Conservation (phyloP, 805 yeast species). For the Candida krabiensis region DNA sequence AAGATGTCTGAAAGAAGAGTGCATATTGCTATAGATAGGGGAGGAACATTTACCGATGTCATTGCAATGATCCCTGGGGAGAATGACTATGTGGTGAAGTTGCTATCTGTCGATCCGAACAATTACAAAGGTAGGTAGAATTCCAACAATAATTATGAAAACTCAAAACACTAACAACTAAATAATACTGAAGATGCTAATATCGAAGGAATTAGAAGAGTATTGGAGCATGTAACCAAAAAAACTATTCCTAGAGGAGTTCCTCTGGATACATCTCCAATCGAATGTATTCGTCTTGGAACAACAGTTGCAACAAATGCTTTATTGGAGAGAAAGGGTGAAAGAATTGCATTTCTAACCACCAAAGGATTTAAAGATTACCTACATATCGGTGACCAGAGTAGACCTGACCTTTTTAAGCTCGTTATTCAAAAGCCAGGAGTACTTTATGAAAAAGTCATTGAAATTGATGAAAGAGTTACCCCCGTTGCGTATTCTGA, state of each 20-base stretch:
- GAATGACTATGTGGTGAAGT: conserved; percentile 35
- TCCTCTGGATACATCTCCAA: conserved; percentile 17
- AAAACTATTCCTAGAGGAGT: conserved; percentile 17
- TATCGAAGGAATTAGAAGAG: conserved; percentile 27
- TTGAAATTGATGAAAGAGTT: conserved; percentile 23
- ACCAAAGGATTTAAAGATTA: conserved; percentile 34
- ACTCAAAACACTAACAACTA: too few species aligned
- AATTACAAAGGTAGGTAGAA: conserved; percentile 27
- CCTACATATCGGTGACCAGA: conserved; percentile 33
- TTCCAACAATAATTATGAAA: too few species aligned
- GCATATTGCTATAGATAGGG: conserved; percentile 25
- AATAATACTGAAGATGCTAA: conserved; percentile 27
- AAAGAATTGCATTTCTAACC: conserved; percentile 23
- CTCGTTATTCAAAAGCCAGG: conserved; percentile 21
- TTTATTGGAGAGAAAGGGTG: conserved; percentile 23
- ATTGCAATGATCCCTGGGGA: conserved; percentile 43
- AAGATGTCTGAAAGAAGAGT: conserved; percentile 5
- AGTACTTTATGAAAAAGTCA: conserved; percentile 20
- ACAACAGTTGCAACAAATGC: conserved; percentile 31
- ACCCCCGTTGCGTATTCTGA: conserved; percentile 26
- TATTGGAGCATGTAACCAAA: conserved; percentile 17
- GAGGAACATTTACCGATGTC: conserved; percentile 49
- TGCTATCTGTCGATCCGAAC: conserved; percentile 26
- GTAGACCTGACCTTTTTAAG: conserved; percentile 27
- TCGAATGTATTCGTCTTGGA: conserved; percentile 25